Percentiles rank a stretch among this genome's conserved stretches.
Conservation (phyloP, 805 yeast genomes). For the Gaillardinia entomophila region DNA sequence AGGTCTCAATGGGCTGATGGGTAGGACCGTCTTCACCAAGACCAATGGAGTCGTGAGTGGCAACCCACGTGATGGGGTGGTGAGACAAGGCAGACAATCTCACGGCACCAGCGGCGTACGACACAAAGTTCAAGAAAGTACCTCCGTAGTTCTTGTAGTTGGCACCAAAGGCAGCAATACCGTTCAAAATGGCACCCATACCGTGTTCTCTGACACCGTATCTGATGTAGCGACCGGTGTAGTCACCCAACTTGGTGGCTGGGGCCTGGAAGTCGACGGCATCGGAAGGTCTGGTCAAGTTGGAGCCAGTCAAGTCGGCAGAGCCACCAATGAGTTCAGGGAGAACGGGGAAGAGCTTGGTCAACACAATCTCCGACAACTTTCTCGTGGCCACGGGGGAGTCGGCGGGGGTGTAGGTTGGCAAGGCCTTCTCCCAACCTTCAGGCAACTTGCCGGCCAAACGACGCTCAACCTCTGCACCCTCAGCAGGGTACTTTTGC, state of each 20-base stretch:
- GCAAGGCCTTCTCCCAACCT: conserved; percentile 74
- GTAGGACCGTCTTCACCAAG: conserved; percentile 93
- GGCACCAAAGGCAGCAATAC: conserved; percentile 87
- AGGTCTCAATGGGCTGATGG: conserved; percentile 86
- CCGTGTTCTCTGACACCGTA: conserved; percentile 99
- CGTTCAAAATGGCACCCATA: conserved; percentile 98
- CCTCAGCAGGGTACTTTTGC: conserved; percentile 68
- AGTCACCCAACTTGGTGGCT: conserved; percentile 71
- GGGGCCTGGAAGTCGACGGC: conserved; percentile 94
- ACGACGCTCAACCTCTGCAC: conserved; percentile 77
- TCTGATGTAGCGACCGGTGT: conserved; percentile 89
- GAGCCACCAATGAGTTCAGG: conserved; percentile 97
- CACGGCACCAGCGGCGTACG: conserved; percentile 82
- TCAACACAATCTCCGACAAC: conserved; percentile 76
- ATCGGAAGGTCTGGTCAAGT: conserved; percentile 81
- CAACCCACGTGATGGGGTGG: conserved; percentile 81
- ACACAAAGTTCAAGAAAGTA: conserved; percentile 91
- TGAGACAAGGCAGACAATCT: conserved; percentile 81
- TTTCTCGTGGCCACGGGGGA: conserved; percentile 90
- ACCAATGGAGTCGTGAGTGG: conserved; percentile 88
- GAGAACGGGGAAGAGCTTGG: conserved; percentile 51
- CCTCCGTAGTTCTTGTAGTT: conserved; percentile 91
- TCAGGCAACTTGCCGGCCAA: conserved; percentile 70
- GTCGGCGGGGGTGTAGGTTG: conserved; percentile 74
- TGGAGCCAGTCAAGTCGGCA: conserved; percentile 96